Evolutionary conservation across 768 basidiomycete genomes (phyloP), one percentile per base, ranked within the genome.

Genomic region (Tylopilus intermedius): DNA sequence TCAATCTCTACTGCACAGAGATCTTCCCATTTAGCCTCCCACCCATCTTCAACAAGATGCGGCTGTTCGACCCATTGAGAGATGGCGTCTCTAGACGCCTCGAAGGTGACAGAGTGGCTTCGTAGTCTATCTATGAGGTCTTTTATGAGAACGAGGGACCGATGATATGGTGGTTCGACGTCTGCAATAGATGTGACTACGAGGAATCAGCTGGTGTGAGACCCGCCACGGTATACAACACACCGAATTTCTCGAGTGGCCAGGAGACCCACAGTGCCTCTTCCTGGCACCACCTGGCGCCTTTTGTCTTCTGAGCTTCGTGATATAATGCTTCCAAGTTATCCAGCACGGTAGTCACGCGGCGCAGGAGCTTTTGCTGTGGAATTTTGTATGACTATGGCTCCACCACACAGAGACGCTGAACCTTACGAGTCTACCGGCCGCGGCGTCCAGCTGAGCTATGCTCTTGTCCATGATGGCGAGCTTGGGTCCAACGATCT

Each of bases 191-290:
- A 76, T 15, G 74, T 76, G 11, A 81, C 88, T 89, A 54, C 35
- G 30, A 32, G 21, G 8, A n/a, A 39, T 61, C 22, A 57, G 49
- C 9, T 14, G 3, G 39, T 32, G 22, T 39, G n/a, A 42, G 35
- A 18, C 11, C 13, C 13, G 2, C 13, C n/a, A 22, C 18, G 30
- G 7, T 3, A 30, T 2, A 10, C 30, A 30, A 30, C 30, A 30
- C 54, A 87, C 90, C 86, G 51, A 92, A 90, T 67, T 80, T 86
- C 59, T 87, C 84, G 26, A 91, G 69, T 0, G 90, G 74, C 90
- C 90, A 92, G 10, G 89, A 90, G 24, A 79, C 71, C 90, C 90
- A 92, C 41, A 92, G 71, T 1, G 87, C 83, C 54, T 90, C 86
- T 57, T 80, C 73, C 11, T 77, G 75, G 2, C 80, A 83, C 84